Evolutionary conservation across 768 basidiomycete genomes (phyloP).

Genomic region (Pleurotus sapidus): DNA sequence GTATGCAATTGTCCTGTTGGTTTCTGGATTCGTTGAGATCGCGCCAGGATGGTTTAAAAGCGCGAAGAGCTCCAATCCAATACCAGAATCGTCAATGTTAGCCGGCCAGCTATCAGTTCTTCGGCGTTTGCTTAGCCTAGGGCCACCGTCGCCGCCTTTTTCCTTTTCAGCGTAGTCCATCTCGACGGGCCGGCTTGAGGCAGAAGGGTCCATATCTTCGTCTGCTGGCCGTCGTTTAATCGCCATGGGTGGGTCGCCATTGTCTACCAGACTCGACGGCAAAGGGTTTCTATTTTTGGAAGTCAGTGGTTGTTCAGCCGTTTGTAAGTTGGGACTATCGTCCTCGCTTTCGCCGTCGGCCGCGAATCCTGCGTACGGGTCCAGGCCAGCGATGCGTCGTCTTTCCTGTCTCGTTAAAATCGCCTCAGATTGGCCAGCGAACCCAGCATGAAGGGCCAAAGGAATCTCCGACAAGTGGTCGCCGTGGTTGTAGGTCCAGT

Average conservation of each 20-base stretch:
- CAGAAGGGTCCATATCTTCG: too few relatives aligned
- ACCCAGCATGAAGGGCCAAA: not conserved
- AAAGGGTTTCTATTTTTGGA: not conserved
- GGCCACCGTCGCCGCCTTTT: not conserved
- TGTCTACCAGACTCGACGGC: not conserved
- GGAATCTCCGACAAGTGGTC: slow-evolving; percentile 4
- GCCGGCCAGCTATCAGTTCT: slow-evolving; percentile 7
- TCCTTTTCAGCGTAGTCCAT: not conserved
- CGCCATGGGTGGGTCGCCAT: too few relatives aligned
- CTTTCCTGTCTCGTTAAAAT: slow-evolving; percentile 43
- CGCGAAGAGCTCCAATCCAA: slow-evolving; percentile 13
- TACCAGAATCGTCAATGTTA: slow-evolving; percentile 12
- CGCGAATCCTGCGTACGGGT: slow-evolving; percentile 9
- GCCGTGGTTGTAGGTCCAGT: slow-evolving; percentile 12
- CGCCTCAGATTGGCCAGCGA: slow-evolving; percentile 24
- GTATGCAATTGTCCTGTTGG: not conserved
- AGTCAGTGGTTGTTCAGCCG: not conserved
- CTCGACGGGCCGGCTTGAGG: not conserved
- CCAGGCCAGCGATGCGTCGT: slow-evolving; percentile 12
- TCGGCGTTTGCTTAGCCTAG: not conserved
- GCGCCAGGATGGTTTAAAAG: slow-evolving; percentile 8
- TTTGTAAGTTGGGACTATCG: not conserved
- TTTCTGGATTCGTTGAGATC: not conserved
- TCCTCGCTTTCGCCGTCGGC: not conserved
- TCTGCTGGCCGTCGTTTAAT: not conserved